phyloP scores from a whole-genome alignment of 306 rosid species.

The Inga leiocalycina region DNA sequence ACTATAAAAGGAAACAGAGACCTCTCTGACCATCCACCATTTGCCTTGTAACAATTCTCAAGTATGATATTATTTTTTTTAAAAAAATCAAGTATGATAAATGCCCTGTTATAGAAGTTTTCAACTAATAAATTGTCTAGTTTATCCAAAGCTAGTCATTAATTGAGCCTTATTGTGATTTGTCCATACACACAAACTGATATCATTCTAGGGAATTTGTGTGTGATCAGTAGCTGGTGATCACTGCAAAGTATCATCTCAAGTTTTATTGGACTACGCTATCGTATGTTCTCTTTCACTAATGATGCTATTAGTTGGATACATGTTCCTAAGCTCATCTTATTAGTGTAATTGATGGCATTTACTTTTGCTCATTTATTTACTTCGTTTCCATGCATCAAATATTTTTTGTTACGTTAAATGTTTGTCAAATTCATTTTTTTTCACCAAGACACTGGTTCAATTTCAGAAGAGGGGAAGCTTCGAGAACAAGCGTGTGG shows the following conservation, averaged over 20 bases:
- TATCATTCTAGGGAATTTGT: not conserved
- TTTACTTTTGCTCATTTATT: constrained; percentile 23
- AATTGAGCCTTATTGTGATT: not conserved
- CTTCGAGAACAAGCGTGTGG: constrained; percentile 62
- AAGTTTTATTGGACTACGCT: not conserved
- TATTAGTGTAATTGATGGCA: not conserved
- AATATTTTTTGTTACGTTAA: not conserved
- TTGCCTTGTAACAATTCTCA: not conserved
- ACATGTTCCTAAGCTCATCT: constrained; percentile 1
- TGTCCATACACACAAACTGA: not conserved
- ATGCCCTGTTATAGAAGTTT: not conserved
- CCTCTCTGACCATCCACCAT: not conserved
- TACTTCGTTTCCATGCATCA: constrained; percentile 21
- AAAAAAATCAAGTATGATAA: not conserved
- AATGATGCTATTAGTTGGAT: constrained; percentile 14
- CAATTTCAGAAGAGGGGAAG: constrained; percentile 67
- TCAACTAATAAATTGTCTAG: not conserved
- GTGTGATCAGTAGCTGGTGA: not conserved
- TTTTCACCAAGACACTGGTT: constrained; percentile 31
- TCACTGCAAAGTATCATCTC: not conserved
- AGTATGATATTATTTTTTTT: not conserved
- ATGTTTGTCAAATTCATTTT: constrained; percentile 18
- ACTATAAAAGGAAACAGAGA: not conserved
- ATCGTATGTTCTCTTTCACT: constrained; percentile 5
- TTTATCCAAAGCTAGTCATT: not conserved